A percentile compares a stretch with the other conserved stretches of the same genome.
These are phyloP conservation scores for Plasmodium knowlesi DNA, from an alignment of 169 alveolate species.

Conservation along the genomic window DNA sequence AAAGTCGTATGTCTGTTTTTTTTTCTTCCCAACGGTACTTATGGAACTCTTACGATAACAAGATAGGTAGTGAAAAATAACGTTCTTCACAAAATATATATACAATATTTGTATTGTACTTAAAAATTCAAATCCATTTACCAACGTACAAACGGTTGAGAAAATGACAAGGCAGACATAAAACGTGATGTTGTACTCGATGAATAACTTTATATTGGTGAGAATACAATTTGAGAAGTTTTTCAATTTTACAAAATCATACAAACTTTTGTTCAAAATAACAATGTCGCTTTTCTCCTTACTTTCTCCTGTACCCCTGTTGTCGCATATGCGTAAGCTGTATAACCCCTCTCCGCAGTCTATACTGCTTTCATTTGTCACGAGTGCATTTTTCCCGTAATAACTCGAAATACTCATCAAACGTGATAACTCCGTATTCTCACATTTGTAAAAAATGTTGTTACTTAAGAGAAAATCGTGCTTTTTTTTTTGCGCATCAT, in stretches of 20 bases:
- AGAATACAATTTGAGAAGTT: slow-evolving; percentile 31
- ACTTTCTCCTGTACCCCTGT: slow-evolving; percentile 21
- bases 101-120: slow-evolving; percentile 46
- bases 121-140: slow-evolving; percentile 57
- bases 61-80: slow-evolving; percentile 52
- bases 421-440: not conserved
- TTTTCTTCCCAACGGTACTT: slow-evolving; percentile 13
- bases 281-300: slow-evolving; percentile 61
- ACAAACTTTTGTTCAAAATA: slow-evolving; percentile 40
- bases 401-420: not conserved
- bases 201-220: slow-evolving; percentile 29
- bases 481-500: not conserved
- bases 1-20: slow-evolving; percentile 22
- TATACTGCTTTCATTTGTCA: slow-evolving; percentile 25
- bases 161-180: slow-evolving; percentile 26
- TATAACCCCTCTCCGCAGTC: not conserved
- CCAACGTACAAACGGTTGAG: slow-evolving; percentile 41
- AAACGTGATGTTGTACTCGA: slow-evolving; percentile 46
- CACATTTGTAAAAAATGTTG: slow-evolving; percentile 42
- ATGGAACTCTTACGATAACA: slow-evolving; percentile 48
- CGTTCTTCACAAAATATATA: slow-evolving; percentile 41
- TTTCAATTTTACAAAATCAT: slow-evolving; percentile 56
- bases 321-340: slow-evolving; percentile 29
- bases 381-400: slow-evolving; percentile 16
- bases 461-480: not conserved